Base-by-base conservation (phyloP, 352 stramenopile species). In the Phytophthora pseudosyringae region DNA sequence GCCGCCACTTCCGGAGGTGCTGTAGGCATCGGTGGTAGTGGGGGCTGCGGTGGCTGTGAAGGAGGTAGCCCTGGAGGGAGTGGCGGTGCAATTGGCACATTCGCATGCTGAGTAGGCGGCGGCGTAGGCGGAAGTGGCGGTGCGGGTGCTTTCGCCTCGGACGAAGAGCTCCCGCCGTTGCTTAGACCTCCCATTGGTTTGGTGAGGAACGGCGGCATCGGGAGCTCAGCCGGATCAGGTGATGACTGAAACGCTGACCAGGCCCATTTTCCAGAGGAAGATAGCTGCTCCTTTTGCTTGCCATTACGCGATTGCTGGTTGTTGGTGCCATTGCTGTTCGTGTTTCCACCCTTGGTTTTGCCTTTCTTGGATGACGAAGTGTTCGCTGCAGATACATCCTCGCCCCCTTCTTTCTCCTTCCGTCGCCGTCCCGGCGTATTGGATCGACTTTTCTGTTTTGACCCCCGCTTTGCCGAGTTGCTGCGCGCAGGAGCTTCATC, bases 161-260 rank as follows among this genome's bases (percentile, higher is more conserved):
- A 28, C 32, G 29, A 31, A 15, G 21, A 47, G 16, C 16, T 38
- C 39, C 44, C 54, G 18, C 51, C 51, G 29, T 62, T 65, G 43
- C 50, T 61, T 32, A 68, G 18, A 6, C 15, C 33, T 46, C 16
- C 52, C 33, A 35, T 12, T 13, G 36, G 28, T 29, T 74, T 71
- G 1, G 68, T 64, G 16, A 90, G 67, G 46, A 94, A 94, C 44
- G 83, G 82, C n/a, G 86, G 86, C 57, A 94, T 68, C 36, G 86
- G 86, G 8, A 94, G 65, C 41, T 87, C 74, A 61, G 80, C 76
- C 7, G 86, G 86, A 21, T 94, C 86, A 7, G 86, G 86, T 4
- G 86, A 93, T 18, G 83, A 91, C 67, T 94, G 86, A 56, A 94
- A 94, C 28, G 83, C 83, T 46, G 83, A 93, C 86, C 86, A 94